Percentiles rank a stretch among this genome's conserved stretches.
phyloP scores from a whole-genome alignment of 257 asterid species.

The Solanum dulcamara region DNA sequence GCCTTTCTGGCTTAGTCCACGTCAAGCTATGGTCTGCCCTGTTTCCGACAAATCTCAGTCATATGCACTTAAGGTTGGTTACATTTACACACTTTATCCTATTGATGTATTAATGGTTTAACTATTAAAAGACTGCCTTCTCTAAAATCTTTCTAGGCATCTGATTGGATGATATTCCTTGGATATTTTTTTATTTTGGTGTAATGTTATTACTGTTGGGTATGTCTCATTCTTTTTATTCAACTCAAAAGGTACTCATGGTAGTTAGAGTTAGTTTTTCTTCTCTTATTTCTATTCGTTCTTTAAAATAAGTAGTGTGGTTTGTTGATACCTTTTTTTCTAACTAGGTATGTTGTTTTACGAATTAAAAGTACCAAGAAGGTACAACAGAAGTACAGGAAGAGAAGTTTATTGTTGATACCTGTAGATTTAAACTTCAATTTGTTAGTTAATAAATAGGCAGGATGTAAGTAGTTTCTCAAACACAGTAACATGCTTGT shows the following conservation, averaged over 20 bases:
- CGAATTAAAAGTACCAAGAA: not conserved
- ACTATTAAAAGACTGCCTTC: not conserved
- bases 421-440: not conserved
- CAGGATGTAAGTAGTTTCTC: not conserved
- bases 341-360: not conserved
- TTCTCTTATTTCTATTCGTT: not conserved
- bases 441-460: not conserved
- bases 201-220: not conserved
- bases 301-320: not conserved
- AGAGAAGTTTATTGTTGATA: not conserved
- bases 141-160: not conserved
- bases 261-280: not conserved
- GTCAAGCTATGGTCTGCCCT: conserved; percentile 96
- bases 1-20: conserved; percentile 99
- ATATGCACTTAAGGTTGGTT: conserved; percentile 63
- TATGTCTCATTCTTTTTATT: not conserved
- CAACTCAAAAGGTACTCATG: not conserved
- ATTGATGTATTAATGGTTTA: not conserved
- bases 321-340: not conserved
- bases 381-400: not conserved
- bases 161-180: not conserved
- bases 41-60: conserved; percentile 85
- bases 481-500: not conserved
- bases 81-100: not conserved
- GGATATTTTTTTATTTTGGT: not conserved